Percentiles rank a stretch among this genome's conserved stretches.
Evolutionary conservation across 345 rosid genomes (phyloP).

Genomic region (Boechera stricta): DNA sequence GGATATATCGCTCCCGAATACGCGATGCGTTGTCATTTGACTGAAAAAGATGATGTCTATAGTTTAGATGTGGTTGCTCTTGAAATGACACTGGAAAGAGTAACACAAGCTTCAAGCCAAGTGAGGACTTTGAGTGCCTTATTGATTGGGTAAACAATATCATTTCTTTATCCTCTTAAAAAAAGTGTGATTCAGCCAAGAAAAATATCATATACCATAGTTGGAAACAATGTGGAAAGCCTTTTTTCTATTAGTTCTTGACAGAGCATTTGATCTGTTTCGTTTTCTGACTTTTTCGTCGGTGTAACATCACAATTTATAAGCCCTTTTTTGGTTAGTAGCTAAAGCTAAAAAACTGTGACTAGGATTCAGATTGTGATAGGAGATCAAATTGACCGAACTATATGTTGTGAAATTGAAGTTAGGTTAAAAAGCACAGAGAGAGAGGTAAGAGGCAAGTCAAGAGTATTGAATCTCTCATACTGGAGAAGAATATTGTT

Average conservation of each 20-base stretch:
- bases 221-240: background rate
- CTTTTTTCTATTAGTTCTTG: background rate
- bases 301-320: background rate
- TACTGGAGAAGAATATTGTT: conserved; percentile 31
- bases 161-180: too few relatives aligned
- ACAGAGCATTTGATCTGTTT: conserved; percentile 34
- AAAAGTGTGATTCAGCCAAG: background rate
- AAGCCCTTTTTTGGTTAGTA: background rate
- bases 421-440: background rate
- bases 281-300: background rate
- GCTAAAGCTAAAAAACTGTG: conserved; percentile 1
- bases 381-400: background rate
- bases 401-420: conserved; percentile 7
- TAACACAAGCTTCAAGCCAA: background rate
- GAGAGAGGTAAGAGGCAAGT: conserved; percentile 22
- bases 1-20: background rate
- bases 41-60: background rate
- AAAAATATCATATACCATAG: background rate
- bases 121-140: background rate
- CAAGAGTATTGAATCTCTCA: conserved; percentile 34
- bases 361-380: background rate
- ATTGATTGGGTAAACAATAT: background rate
- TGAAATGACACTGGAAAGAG: background rate
- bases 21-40: background rate
- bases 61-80: background rate